phyloP scores from a whole-genome alignment of 2,329 filamentous ascomycete species.

The Leptographium procerum region DNA sequence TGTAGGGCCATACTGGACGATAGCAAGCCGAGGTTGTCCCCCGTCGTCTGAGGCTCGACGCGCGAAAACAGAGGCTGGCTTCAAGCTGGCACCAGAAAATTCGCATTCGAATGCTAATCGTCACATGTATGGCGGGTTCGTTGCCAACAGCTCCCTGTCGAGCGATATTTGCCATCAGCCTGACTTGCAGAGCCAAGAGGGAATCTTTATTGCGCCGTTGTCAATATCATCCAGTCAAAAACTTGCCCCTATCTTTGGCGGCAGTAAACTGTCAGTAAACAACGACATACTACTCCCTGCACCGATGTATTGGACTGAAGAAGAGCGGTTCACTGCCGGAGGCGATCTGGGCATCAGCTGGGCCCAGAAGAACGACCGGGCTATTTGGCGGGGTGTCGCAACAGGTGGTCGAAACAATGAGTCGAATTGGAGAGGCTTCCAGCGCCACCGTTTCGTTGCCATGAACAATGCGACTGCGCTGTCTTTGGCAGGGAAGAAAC shows the following conservation, averaged over 20 bases:
- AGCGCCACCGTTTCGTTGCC: slow-evolving; percentile 62
- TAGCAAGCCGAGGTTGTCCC: slow-evolving; percentile 48
- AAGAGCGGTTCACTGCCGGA: slow-evolving; percentile 49
- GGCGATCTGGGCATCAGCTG: slow-evolving; percentile 42
- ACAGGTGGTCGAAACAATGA: slow-evolving; percentile 49
- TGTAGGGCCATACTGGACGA: slow-evolving; percentile 42
- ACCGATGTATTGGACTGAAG: slow-evolving; percentile 56
- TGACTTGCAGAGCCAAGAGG: slow-evolving; percentile 49
- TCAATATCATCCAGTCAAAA: slow-evolving; percentile 43
- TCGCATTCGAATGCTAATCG: slow-evolving; percentile 32
- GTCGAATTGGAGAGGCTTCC: slow-evolving; percentile 60
- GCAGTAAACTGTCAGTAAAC: slow-evolving; percentile 57
- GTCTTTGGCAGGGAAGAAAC: slow-evolving; percentile 31
- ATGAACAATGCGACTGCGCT: slow-evolving; percentile 60
- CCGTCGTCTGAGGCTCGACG: slow-evolving; percentile 50
- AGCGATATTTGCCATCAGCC: slow-evolving; percentile 56
- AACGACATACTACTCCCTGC: slow-evolving; percentile 60
- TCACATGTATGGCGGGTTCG: slow-evolving; percentile 44
- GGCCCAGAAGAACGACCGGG: slow-evolving; percentile 42
- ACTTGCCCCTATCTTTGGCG: slow-evolving; percentile 55
- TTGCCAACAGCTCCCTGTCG: slow-evolving; percentile 50
- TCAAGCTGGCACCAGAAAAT: slow-evolving; percentile 33
- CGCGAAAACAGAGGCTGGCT: slow-evolving; percentile 29
- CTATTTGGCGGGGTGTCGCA: slow-evolving; percentile 57
- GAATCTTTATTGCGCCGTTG: slow-evolving; percentile 51